Base-by-base conservation (phyloP, 208 protist genomes). In the Crithidia sp. region DNA sequence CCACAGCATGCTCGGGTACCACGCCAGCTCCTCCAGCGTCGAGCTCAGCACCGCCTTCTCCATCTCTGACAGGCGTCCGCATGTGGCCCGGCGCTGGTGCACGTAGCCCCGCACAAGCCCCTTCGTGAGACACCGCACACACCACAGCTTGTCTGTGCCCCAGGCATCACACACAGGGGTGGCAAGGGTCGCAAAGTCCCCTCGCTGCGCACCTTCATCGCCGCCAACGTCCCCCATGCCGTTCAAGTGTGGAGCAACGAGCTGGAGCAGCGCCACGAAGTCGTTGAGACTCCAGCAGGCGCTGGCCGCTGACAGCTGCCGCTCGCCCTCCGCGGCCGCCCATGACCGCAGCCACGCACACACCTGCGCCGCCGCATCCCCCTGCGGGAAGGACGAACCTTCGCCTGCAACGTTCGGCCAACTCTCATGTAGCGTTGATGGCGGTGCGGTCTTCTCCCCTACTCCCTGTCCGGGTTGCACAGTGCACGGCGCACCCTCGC, bases 221-320 rank as follows among this genome's bases (percentile, higher is more conserved):
- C 28, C 28, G 28, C 1, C 28, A 28, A 1, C 28, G 28, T 28
- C 28, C 28, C 1, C 28, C 28, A 28, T 44, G 59, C 37, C 3
- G 5, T 43, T 43, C 1, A 81, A 45, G 55, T 58, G 65, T 6
- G 67, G 65, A 3, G 61, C 74, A 7, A 71, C 65, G 12, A 82
- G 52, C 75, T 84, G 78, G 16, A 86, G 44, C 55, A 89, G 67
- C 5, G 77, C 65, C 16, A 84, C 81, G 67, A 86, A 43, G 12
- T 82, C 73, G 36, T 82, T 70, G 50, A 89, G 71, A 14, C 77
- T 60, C 81, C 81, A 77, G 40, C 47, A 49, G 36, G 53, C 16
- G 58, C 16, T 37, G 44, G 13, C 13, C 9, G 65, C 47, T 14
- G 50, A 68, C 39, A 55, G 67, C 37, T n/a, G 40, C 39, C 36